Percentiles rank a stretch among this genome's conserved stretches.
Conservation (phyloP, 1,139 yeast genomes). For the Blastobotrys malaysiensis region DNA sequence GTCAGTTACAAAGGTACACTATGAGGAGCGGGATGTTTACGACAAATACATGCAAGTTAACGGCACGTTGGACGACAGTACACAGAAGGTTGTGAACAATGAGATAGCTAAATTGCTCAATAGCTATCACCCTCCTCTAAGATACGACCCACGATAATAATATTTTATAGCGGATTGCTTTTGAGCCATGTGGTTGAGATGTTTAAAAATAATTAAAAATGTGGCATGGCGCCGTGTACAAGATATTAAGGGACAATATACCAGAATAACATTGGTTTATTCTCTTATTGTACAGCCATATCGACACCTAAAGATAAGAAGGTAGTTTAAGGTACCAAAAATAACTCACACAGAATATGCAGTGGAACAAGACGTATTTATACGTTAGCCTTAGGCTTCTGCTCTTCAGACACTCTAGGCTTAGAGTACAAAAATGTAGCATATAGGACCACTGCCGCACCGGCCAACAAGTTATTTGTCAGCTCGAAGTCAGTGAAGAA, state of each 20-base stretch:
- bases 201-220: too few relatives aligned
- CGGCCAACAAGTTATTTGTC: conserved; percentile 34
- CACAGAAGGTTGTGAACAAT: conserved; percentile 8
- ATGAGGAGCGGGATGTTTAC: conserved; percentile 22
- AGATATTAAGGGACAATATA: too few relatives aligned
- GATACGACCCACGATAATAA: conserved; percentile 16
- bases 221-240: too few relatives aligned
- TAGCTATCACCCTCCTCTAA: conserved; percentile 15
- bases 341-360: too few relatives aligned
- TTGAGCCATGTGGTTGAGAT: too few relatives aligned
- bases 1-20: conserved; percentile 21
- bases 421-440: conserved; percentile 35
- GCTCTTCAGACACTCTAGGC: background rate
- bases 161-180: too few relatives aligned
- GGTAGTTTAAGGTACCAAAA: too few relatives aligned
- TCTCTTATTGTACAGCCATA: too few relatives aligned
- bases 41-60: conserved; percentile 10
- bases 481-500: conserved; percentile 32
- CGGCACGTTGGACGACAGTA: background rate
- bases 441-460: conserved; percentile 33
- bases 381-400: too few relatives aligned
- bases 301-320: too few relatives aligned
- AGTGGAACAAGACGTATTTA: too few relatives aligned
- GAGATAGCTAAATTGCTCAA: conserved; percentile 14
- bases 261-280: too few relatives aligned